Percentiles rank a stretch among this genome's conserved stretches.
These are phyloP conservation scores for Dryadomyces quercus-mongolicae DNA, from an alignment of 2,329 filamentous ascomycete genomes.

Conservation along the genomic window DNA sequence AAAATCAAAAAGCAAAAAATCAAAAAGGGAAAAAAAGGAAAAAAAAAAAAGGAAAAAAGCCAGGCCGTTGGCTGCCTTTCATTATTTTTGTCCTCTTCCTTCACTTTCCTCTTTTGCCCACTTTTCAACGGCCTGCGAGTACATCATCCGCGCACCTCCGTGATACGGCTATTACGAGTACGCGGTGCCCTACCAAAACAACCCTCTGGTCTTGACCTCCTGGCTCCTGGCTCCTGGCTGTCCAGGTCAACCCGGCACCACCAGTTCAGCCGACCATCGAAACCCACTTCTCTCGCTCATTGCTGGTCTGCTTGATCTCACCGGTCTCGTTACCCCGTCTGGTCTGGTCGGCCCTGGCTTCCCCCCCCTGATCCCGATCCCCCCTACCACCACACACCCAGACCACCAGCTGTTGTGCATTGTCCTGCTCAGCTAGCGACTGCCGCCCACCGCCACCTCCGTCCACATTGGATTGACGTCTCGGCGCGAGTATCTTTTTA, in stretches of 20 bases:
- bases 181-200: neutral
- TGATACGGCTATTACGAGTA: neutral
- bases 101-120: neutral
- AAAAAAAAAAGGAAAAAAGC: neutral
- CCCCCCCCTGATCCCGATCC: neutral
- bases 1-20: neutral
- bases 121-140: neutral
- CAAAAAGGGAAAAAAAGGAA: too few species aligned
- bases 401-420: neutral
- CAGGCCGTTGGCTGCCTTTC: neutral
- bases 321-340: neutral
- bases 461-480: too few species aligned
- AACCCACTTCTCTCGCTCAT: neutral
- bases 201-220: neutral
- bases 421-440: neutral
- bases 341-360: neutral
- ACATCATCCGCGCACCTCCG: neutral
- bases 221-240: neutral
- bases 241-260: neutral
- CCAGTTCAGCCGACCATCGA: neutral
- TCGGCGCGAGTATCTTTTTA: neutral
- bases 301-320: neutral
- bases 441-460: neutral
- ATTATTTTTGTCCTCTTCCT: neutral
- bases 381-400: neutral